These are phyloP conservation scores for Pichia ethanolica DNA, from an alignment of 805 yeast genomes.

Conservation along the genomic window DNA sequence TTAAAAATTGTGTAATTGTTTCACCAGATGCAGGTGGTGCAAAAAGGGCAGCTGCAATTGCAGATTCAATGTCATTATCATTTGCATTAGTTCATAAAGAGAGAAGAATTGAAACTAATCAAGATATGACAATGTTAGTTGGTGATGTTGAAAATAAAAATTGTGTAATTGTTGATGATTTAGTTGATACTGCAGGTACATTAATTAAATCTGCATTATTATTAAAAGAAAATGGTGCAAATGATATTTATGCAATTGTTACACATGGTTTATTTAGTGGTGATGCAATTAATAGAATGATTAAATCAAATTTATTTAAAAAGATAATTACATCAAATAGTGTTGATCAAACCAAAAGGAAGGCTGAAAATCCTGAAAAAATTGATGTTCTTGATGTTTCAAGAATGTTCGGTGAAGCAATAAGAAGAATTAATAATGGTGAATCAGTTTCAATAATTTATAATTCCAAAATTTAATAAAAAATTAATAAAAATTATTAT, in stretches of 20 bases:
- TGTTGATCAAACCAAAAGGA: slow-evolving; percentile 69
- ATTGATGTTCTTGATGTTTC: slow-evolving; percentile 80
- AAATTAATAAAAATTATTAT: slow-evolving; percentile 29
- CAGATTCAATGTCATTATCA: slow-evolving; percentile 80
- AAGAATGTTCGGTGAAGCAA: slow-evolving; percentile 85
- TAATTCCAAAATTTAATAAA: slow-evolving; percentile 70
- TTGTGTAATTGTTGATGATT: slow-evolving; percentile 88
- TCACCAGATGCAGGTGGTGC: slow-evolving; percentile 99
- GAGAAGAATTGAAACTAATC: slow-evolving; percentile 37
- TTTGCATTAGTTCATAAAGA: slow-evolving; percentile 96
- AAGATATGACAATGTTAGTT: slow-evolving; percentile 78
- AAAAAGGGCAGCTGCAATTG: slow-evolving; percentile 89
- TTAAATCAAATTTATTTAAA: slow-evolving; percentile 58
- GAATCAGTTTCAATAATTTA: slow-evolving; percentile 91
- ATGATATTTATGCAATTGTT: slow-evolving; percentile 73
- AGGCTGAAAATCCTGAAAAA: slow-evolving; percentile 34
- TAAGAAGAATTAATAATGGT: slow-evolving; percentile 93
- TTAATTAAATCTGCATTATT: slow-evolving; percentile 87
- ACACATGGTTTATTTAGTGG: slow-evolving; percentile 94
- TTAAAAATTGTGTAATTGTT: slow-evolving; percentile 79
- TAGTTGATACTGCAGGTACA: slow-evolving; percentile 90
- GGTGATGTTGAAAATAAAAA: slow-evolving; percentile 86
- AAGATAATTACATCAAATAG: slow-evolving; percentile 84
- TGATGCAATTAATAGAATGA: slow-evolving; percentile 72
- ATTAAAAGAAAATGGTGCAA: slow-evolving; percentile 89